Base-by-base conservation (phyloP, 495 filamentous ascomycete genomes). In the Penicillium angulare region DNA sequence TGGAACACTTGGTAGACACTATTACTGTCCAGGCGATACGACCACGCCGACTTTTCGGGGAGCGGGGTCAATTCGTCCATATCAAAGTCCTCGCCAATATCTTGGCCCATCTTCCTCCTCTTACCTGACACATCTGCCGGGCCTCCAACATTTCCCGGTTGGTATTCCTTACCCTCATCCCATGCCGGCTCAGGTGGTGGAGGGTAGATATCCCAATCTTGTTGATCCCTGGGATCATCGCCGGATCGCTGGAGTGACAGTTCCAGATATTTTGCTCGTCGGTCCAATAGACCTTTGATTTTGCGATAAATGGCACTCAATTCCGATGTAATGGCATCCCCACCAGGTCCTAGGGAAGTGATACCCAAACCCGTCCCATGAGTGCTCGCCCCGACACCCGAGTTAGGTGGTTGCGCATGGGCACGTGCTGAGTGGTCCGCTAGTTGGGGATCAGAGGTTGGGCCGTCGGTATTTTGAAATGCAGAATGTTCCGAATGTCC, bases 1-100 rank as follows among this genome's bases (percentile, higher is more conserved):
- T 90, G 85, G 62, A 87, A 97, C 0, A 98, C 87, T 59, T 97
- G 92, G 62, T 90, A 98, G 21, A 97, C 87, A 39, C 93, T 88
- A 53, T 80, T 85, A 10, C 85, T 78, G 69, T 97, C 92, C 18
- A 97, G 69, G 32, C 79, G 75, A 65, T 87, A 97, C 63, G 89
- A 84, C 63, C 87, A 84, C 27, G 57, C 52, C 2, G 86, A 85
- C 38, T 75, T 55, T 8, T 68, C 77, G 2, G 93, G 90, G 7
- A 95, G 64, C 8, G 91, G 90, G 51, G 69, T 52, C 33, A 88
- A 59, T 50, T 96, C 88, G 1, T 82, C 77, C 61, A 97, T 79
- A 57, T 89, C 78, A 57, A 98, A 98, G 66, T 95, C 90, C 64
- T 87, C 88, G 7, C 93, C 93, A 56, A 97, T 90, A 54, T 96